A percentile compares a stretch with the other conserved stretches of the same genome.
Conservation (phyloP, 2,329 filamentous ascomycete genomes). For the Aspergillus sp. region DNA sequence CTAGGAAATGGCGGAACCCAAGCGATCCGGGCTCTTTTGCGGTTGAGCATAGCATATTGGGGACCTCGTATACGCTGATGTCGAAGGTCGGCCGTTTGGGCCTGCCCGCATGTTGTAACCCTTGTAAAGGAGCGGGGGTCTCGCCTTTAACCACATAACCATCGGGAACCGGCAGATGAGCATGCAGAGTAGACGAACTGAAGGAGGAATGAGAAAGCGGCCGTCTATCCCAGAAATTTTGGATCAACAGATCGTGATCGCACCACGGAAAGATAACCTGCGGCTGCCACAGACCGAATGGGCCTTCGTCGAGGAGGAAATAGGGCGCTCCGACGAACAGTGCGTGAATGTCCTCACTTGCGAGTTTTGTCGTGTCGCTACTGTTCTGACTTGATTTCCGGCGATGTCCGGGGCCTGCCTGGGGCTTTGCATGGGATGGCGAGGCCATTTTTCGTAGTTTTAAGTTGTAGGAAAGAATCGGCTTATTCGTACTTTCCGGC, state of each 20-base stretch:
- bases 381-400: no score
- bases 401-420: no score
- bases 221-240: conserved; percentile 35
- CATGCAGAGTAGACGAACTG: conserved; percentile 37
- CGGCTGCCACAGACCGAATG: conserved; percentile 34
- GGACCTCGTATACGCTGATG: conserved; percentile 41
- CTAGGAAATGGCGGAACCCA: conserved; percentile 43
- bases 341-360: conserved; percentile 32
- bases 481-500: no score
- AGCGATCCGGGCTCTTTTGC: conserved; percentile 42
- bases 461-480: no score
- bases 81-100: conserved; percentile 36
- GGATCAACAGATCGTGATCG: conserved; percentile 30
- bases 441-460: no score
- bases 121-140: conserved; percentile 17
- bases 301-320: conserved; percentile 39
- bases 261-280: conserved; percentile 42
- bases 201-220: conserved; percentile 36
- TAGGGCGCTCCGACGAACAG: conserved; percentile 40
- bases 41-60: conserved; percentile 43
- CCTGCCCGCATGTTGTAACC: conserved; percentile 18
- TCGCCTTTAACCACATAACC: conserved; percentile 25
- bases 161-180: conserved; percentile 38
- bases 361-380: no score
- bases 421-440: no score